Base-by-base conservation (phyloP, 1,284 basidiomycete genomes). In the Austroboletus novae-zelandiae region DNA sequence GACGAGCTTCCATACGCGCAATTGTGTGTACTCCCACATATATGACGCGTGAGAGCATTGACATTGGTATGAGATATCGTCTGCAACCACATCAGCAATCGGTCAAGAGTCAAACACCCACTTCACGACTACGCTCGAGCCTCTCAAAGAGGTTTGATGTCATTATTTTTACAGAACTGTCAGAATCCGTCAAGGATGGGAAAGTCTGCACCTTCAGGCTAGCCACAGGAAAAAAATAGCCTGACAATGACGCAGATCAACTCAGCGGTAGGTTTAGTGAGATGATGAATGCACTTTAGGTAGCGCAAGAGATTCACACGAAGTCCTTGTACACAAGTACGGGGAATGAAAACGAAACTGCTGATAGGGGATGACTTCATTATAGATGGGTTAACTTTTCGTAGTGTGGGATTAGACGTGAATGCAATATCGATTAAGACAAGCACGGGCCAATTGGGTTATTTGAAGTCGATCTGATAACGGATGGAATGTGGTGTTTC, bases 21-120 rank as follows among this genome's bases (percentile, higher is more conserved):
- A 43, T 23, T 20, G 23, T 36, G 35, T 35, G 20, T 15, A 30
- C 41, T 47, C 32, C 14, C 15, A 35, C 34, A 51, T 47, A 59
- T 43, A 4, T 50, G 52, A 29, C 23, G 40, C 9, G 50, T 51
- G 45, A 63, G 48, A 43, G 31, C 5, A 43, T 53, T 48, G 9
- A 49, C 25, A 20, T 13, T 18, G 36, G 23, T 31, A 31, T 31
- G 30, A 31, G 13, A 31, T 17, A 35, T 27, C 20, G 41, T 48
- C 41, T 37, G 35, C 40, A 18, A 40, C n/a, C 25, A 25, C 41
- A 45, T 37, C 37, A 20, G 27, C 13, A 40, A 40, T 7, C 13
- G 47, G 34, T 35, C 17, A 46, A 46, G 48, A 41, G 31, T 45
- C 30, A 32, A 0, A n/a, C 15, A 30, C 41, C 18, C 25, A 35